Base-by-base conservation (phyloP, 176 grass and related monocot genomes). In the Oryza brachyantha region DNA sequence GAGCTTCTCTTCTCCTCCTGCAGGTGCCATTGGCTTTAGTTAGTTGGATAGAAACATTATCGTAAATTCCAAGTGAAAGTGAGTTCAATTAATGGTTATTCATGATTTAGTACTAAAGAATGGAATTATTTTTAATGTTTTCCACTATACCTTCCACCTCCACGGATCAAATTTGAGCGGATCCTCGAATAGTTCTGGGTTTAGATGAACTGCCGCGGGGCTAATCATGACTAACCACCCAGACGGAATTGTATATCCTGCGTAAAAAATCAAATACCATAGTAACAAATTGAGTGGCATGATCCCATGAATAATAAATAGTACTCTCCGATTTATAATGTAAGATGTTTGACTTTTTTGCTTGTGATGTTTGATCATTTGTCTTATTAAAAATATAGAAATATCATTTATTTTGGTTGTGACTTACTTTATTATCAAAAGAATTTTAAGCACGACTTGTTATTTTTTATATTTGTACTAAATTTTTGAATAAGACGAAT, bases 151-250 rank as follows among this genome's bases (percentile, higher is more conserved):
- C 48, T 13, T 48, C 65, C 66, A 80, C 66, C 66, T 70, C 64
- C 50, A 80, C 70, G 78, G 78, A 22, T 70, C 69, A n/a, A 80
- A 80, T 5, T 25, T 5, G 8, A 70, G 10, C 12, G 78, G 48
- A 16, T 80, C 66, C 40, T 70, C 35, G 9, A 68, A 79, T 9
- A 79, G 39, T 21, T 79, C 31, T 55, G 64, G 45, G 77, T 79
- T 68, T 10, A 79, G 14, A 16, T 79, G 77, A 19, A 79, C 77
- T 21, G 45, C 31, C 45, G 26, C 66, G 32, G 64, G 77, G 8
- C 45, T 79, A 21, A 68, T 68, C 64, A 79, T 68, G 21, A 79
- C 77, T 34, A 68, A 24, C 77, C 77, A 79, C 9, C 45, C 32
- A 3, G 77, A 45, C 1, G 77, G 64, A 39, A 79, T 79, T 7